Base-by-base conservation (phyloP, 768 basidiomycete genomes). In the Termitomyces sp. region DNA sequence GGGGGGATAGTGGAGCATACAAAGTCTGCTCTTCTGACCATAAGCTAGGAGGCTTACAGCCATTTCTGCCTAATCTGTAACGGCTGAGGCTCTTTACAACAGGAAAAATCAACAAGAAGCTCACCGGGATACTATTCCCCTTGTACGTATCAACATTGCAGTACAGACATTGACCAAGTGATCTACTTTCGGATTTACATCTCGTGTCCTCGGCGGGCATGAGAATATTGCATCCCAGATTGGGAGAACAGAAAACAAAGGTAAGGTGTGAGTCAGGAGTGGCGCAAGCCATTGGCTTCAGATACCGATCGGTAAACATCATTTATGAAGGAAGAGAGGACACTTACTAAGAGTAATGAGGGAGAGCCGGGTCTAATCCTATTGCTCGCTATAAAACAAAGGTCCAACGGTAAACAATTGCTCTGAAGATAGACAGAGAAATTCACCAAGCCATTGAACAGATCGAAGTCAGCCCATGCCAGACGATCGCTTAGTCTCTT, bases 331-430 rank as follows among this genome's bases (percentile, higher is more conserved):
- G 50, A 46, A 20, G 50, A 58, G 54, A 43, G 43, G 49, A 48
- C 20, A 73, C 90, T 64, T 73, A 92, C 91, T 87, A 88, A 52
- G 91, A 91, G 71, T 90, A 92, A 73, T 92, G 89, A 3, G 91
- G 91, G 32, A 87, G 74, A 32, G 79, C 73, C 25, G 91, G 91
- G 67, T 89, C 86, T 8, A 93, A 75, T 1, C 89, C 87, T 64
- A 84, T 85, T 10, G 72, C 70, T 68, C 81, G 77, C 91, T 92
- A 64, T 20, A 60, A 49, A 11, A 43, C 36, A 20, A 37, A 17
- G 47, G 15, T 42, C 40, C 15, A 31, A 56, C 47, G 46, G 58
- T 12, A 60, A 47, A 43, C 56, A 50, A 60, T 20, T 63, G 32
- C 60, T 42, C 20, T 43, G 50, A 56, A 29, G 61, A 62, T 53